Conservation (phyloP, 768 basidiomycete genomes). For the Baorangia bicolor region DNA sequence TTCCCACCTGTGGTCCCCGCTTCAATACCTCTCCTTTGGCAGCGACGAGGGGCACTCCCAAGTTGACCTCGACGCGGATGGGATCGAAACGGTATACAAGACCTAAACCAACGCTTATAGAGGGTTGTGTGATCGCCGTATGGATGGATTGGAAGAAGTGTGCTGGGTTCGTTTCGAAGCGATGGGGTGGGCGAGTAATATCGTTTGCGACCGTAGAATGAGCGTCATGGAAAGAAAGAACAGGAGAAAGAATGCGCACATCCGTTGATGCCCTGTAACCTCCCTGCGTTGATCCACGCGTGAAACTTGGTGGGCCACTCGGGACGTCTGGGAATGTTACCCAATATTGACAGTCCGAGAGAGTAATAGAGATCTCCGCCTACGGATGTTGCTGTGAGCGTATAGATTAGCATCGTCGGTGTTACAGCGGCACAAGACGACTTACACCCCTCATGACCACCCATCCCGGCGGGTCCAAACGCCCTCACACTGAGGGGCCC, state of each 20-base stretch:
- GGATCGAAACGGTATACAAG: slow-evolving; percentile 83
- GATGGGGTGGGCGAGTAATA: neutral
- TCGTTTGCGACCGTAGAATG: neutral
- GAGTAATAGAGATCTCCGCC: slow-evolving; percentile 86
- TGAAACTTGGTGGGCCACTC: slow-evolving; percentile 89
- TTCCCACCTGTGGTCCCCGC: slow-evolving; percentile 77
- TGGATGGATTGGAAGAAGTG: slow-evolving; percentile 9
- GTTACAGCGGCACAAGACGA: neutral
- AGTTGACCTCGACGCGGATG: slow-evolving; percentile 83
- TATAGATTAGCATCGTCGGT: neutral
- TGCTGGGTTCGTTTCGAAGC: slow-evolving; percentile 3
- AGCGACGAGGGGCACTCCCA: slow-evolving; percentile 78
- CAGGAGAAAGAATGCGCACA: slow-evolving; percentile 39
- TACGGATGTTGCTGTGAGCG: slow-evolving; percentile 67
- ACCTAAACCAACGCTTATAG: slow-evolving; percentile 79
- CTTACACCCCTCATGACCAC: slow-evolving; percentile 72
- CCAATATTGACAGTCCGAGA: slow-evolving; percentile 70
- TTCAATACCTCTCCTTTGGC: slow-evolving; percentile 63
- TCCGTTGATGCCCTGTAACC: slow-evolving; percentile 59
- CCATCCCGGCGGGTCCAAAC: slow-evolving; percentile 75
- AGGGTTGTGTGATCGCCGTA: slow-evolving; percentile 39
- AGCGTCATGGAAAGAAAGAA: neutral
- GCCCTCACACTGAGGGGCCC: slow-evolving; percentile 84
- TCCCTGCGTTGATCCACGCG: slow-evolving; percentile 77
- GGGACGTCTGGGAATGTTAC: slow-evolving; percentile 66